A percentile compares a stretch with the other conserved stretches of the same genome.
Conservation (phyloP, 2,329 filamentous ascomycete species). For the Hymenoscyphus albidus region DNA sequence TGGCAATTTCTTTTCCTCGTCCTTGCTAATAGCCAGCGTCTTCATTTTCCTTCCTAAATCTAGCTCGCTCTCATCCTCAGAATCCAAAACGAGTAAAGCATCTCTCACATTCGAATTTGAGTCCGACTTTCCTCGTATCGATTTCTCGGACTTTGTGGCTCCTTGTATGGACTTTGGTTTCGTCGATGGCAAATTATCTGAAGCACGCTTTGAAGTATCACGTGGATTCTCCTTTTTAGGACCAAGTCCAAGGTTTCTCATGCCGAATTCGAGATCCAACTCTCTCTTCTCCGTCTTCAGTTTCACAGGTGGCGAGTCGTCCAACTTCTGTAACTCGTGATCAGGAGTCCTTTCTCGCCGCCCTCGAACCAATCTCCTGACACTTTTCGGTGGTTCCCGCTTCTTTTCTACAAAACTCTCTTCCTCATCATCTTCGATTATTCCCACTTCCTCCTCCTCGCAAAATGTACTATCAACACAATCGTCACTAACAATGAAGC, state of each 20-base stretch:
- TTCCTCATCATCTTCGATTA: conserved; percentile 14
- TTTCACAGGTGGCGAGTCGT: not conserved
- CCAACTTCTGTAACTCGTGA: conserved; percentile 14
- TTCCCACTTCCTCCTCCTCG: conserved; percentile 20
- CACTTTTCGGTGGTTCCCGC: conserved; percentile 22
- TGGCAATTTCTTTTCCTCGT: not conserved
- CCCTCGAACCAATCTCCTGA: conserved; percentile 29
- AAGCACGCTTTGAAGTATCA: not conserved
- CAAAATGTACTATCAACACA: conserved; percentile 22
- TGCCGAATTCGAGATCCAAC: conserved; percentile 13
- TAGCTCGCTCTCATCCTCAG: not conserved
- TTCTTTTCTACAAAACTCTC: conserved; percentile 23
- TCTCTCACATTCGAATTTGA: not conserved
- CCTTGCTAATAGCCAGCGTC: not conserved
- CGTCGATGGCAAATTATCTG: not conserved
- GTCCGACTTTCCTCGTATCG: not conserved
- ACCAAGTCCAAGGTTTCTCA: conserved; percentile 15
- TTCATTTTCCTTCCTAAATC: not conserved
- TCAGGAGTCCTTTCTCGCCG: conserved; percentile 17
- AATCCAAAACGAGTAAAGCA: not conserved
- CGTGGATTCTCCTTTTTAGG: not conserved
- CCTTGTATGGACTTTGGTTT: not conserved
- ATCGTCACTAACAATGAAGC: conserved; percentile 31
- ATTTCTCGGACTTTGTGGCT: not conserved
- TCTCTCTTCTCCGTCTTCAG: conserved; percentile 2